Evolutionary conservation across 176 grass and related monocot species (phyloP).

Genomic region (Olyra latifolia): DNA sequence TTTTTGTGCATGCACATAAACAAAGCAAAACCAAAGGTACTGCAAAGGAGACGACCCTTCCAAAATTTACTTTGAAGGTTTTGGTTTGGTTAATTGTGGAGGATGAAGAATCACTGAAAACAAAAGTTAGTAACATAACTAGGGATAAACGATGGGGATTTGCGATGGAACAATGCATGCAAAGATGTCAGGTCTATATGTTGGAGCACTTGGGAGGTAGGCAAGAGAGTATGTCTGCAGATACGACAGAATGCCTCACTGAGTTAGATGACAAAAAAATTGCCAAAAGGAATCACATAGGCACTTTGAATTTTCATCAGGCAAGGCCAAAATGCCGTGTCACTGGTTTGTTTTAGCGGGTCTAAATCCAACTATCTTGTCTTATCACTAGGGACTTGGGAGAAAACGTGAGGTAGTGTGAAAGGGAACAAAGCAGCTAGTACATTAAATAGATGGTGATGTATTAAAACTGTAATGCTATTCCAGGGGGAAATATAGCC

Average conservation of each 20-base stretch:
- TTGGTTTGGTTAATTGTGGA: neutral
- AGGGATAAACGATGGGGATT: neutral
- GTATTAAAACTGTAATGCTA: neutral
- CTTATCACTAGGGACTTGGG: neutral
- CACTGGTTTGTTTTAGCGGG: neutral
- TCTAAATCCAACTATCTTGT: neutral
- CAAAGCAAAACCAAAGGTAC: neutral
- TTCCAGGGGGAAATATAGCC: neutral
- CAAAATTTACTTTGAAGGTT: neutral
- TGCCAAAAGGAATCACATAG: neutral
- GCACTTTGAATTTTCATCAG: neutral
- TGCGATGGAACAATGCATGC: neutral
- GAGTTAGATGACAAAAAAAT: neutral
- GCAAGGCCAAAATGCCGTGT: neutral
- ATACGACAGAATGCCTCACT: neutral
- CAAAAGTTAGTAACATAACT: no score
- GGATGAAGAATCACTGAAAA: neutral
- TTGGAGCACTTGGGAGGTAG: neutral
- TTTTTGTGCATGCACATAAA: neutral
- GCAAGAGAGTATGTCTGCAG: neutral
- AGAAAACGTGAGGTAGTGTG: neutral
- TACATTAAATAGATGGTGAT: neutral
- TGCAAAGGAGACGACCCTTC: neutral
- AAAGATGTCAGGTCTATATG: neutral
- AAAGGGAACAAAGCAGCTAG: neutral